Conservation (phyloP, 176 grass and related monocot species). For the Oryza longistaminata region DNA sequence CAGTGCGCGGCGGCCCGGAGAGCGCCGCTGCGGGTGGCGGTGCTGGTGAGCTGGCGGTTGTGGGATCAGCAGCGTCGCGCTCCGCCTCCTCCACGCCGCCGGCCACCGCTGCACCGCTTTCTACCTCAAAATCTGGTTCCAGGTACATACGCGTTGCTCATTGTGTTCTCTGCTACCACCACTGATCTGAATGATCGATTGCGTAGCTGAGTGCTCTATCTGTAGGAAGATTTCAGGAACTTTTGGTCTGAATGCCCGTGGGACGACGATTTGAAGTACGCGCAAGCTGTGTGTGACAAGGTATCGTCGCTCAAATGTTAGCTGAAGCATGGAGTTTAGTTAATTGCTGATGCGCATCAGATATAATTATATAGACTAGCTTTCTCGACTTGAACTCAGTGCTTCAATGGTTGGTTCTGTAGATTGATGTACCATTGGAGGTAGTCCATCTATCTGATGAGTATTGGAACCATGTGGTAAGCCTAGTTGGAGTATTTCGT, state of each 20-base stretch:
- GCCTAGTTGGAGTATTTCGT: background rate
- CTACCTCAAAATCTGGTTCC: conserved; percentile 99
- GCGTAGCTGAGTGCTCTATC: background rate
- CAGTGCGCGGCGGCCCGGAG: conserved; percentile 49
- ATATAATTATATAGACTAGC: background rate
- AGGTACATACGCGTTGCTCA: conserved; percentile 32
- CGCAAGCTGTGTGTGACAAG: conserved; percentile 79
- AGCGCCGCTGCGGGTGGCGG: conserved; percentile 56
- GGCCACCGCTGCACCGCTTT: conserved; percentile 84
- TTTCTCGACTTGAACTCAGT: conserved; percentile 3
- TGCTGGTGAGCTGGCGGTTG: conserved; percentile 94
- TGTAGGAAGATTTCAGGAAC: conserved; percentile 95
- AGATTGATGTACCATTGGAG: conserved; percentile 81
- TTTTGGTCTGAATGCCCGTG: conserved; percentile 99
- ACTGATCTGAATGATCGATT: background rate
- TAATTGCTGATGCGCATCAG: conserved; percentile 8
- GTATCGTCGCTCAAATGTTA: conserved; percentile 37
- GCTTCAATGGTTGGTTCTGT: conserved; percentile 13
- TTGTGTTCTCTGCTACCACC: background rate
- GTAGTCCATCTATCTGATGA: conserved; percentile 93
- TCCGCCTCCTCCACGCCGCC: conserved; percentile 86
- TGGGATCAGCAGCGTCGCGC: conserved; percentile 92
- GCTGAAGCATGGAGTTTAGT: background rate
- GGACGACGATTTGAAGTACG: conserved; percentile 97
- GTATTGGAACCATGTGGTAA: conserved; percentile 99